Base-by-base conservation (phyloP, 805 yeast genomes). In the Ogataea angusta region DNA sequence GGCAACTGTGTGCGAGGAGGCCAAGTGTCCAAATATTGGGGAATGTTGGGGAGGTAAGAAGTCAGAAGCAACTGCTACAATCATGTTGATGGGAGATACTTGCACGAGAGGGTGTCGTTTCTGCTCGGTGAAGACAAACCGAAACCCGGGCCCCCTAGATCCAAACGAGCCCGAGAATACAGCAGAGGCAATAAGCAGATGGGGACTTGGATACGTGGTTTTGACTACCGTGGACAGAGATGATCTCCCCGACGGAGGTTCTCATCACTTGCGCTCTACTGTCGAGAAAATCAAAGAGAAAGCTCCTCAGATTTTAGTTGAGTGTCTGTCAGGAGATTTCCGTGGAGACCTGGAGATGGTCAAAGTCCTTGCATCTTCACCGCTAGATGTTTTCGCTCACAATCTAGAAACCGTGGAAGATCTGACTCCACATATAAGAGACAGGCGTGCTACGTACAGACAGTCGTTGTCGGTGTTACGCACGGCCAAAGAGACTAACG, bases 11-110 rank as follows among this genome's bases (percentile, higher is more conserved):
- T 93, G 99, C 66, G 98, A 93, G 64, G 99, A 93, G 59, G 99
- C 99, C 4, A 83, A 93, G 59, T 93, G 99, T 66, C 99, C 99
- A n/a, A 93, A 93, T 62, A 93, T 93, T 47, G 96, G 98, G 38
- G 99, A 93, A 63, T 93, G 99, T 66, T 93, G 99, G 99, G 98
- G 99, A 41, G 99, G 99, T 22, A 78, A 82, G 55, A 83, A 90
- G 62, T 78, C 91, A 6, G 91, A 88, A 48, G 97, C 99, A 3
- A 88, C 96, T 6, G 96, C 96, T 5, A 93, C 99, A 2, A 93
- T 93, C 53, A 93, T 93, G 99, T 71, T 93, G 43, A 74, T 93
- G 76, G 99, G 99, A 47, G 99, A 93, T 56, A 93, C 99, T 0
- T 93, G 99, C 67, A 93, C 99, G 1, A 76, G 99, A 67, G 99